Evolutionary conservation across 225 moss, liverwort and hornwort species (phyloP), one percentile per base, ranked within the genome.

Genomic region (Marchantia paleacea): DNA sequence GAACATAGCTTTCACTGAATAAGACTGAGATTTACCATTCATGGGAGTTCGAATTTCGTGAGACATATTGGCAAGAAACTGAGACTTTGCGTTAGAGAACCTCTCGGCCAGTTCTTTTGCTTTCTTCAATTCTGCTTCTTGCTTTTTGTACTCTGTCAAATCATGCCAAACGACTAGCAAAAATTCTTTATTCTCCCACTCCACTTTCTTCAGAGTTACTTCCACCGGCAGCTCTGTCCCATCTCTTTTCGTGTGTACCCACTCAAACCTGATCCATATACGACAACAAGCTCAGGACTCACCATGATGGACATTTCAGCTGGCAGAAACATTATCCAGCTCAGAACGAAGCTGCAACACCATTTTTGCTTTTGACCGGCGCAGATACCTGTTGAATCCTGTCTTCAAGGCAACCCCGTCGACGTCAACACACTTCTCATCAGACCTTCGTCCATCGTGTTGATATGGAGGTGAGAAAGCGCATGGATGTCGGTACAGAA

Each of bases 41-140:
- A 69, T 69, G 6, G 69, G 69, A 19, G 69, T 69, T 7, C 69
- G 69, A 47, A 69, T 69, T 31, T 69, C 69, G 26, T 69, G 69
- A 69, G 69, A 69, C 69, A 69, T 69, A 15, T 69, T 69, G 13
- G 69, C 69, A 14, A 69, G 69, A 49, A 69, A 69, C 4, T 69
- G 31, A 12, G 69, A 69, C 69, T 69, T 69, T 4, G 48, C 69
- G 12, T 69, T 26, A 69, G 69, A 69, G 19, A 49, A 31, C 8
- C 48, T 15, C 69, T 69, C 69, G 19, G 69, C 69, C 18, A 69
- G 14, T 39, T 69, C 69, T 20, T 69, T 69, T 13, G 69, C 69
- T 31, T 69, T 31, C 48, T 69, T 69, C 69, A 69, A 26, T 20
- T 69, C 69, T 19, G 69, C 30, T 15, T 69, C 29, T 47, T 69